Conservation (phyloP, 1,139 yeast genomes). For the Debaryomyces nepalensis region DNA sequence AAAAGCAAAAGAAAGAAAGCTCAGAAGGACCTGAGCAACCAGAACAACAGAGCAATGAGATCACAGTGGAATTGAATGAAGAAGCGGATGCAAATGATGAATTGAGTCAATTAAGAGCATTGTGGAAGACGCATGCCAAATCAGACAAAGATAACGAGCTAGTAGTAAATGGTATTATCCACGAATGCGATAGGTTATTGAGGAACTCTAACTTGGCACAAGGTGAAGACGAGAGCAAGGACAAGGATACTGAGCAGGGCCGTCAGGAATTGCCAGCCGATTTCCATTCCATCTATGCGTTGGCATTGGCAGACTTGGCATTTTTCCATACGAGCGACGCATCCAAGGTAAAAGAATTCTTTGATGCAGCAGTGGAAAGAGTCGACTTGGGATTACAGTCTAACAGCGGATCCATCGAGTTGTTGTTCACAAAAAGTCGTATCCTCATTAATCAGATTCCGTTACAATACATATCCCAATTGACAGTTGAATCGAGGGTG, state of each 20-base stretch:
- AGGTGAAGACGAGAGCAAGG: constrained; percentile 27
- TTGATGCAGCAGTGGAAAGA: constrained; percentile 75
- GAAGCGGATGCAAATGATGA: constrained; percentile 80
- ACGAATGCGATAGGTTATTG: constrained; percentile 85
- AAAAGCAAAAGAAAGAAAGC: constrained; percentile 47
- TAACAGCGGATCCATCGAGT: constrained; percentile 47
- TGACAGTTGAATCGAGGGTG: constrained; percentile 42
- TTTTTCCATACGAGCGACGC: constrained; percentile 50
- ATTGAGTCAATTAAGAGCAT: constrained; percentile 68
- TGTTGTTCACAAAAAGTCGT: constrained; percentile 59
- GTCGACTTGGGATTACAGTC: constrained; percentile 60
- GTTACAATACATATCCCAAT: constrained; percentile 56
- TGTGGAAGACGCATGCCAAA: constrained; percentile 63
- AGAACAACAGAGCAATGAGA: constrained; percentile 37
- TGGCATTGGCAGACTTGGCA: constrained; percentile 72
- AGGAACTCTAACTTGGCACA: constrained; percentile 42
- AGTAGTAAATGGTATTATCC: constrained; percentile 82
- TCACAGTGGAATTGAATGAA: constrained; percentile 72
- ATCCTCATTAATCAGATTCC: constrained; percentile 63
- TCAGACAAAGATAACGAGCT: constrained; percentile 64
- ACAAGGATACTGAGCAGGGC: constrained; percentile 3
- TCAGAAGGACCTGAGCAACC: constrained; percentile 15
- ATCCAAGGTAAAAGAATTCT: constrained; percentile 54
- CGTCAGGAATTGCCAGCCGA: constrained; percentile 47
- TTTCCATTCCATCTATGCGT: constrained; percentile 76